Conservation (phyloP, 768 basidiomycete species). For the Tremella yokohamensis region DNA sequence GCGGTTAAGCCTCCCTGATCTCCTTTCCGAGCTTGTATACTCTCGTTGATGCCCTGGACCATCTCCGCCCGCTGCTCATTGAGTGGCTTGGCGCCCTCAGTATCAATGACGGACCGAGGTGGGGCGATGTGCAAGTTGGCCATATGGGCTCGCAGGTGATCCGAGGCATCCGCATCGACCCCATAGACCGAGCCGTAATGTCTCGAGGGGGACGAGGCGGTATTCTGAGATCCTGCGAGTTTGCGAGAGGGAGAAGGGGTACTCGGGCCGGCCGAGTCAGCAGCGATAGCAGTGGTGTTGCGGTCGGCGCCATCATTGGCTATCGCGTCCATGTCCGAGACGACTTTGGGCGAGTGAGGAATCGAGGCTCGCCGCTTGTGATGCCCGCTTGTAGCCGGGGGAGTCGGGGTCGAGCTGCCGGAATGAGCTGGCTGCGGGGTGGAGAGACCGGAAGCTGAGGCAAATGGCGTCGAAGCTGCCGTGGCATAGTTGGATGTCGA, state of each 20-base stretch:
- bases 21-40: conserved; percentile 11
- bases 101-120: background rate
- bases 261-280: too few species aligned
- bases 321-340: background rate
- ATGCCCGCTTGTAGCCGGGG: background rate
- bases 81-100: conserved; percentile 4
- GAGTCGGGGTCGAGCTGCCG: background rate
- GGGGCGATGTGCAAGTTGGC: background rate
- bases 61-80: conserved; percentile 26
- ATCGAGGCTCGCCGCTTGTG: background rate
- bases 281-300: background rate
- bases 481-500: background rate
- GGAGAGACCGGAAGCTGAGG: background rate
- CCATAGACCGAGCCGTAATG: background rate
- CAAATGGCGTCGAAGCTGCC: background rate
- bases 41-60: conserved; percentile 19
- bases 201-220: too few species aligned
- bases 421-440: background rate
- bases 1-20: conserved; percentile 14
- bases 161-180: background rate
- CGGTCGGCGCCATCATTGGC: background rate
- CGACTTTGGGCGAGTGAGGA: conserved; percentile 5
- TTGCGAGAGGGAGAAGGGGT: too few species aligned
- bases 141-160: background rate
- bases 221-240: too few species aligned